Conservation (phyloP, 2,329 filamentous ascomycete species). For the Aspergillus tubingensis region DNA sequence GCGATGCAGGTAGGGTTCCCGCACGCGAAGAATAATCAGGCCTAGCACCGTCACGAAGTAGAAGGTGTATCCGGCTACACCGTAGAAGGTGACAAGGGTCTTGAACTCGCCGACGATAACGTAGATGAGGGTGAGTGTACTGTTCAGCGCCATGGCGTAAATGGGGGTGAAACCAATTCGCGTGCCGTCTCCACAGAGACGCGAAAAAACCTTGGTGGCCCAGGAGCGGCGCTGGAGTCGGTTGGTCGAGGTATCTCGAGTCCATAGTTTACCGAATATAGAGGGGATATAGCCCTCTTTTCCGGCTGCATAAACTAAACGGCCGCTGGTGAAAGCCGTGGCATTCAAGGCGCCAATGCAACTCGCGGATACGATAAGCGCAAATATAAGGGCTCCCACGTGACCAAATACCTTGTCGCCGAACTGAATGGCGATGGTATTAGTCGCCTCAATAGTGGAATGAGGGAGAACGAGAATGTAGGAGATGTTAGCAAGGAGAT, state of each 20-base stretch:
- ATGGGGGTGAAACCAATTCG: constrained; percentile 92
- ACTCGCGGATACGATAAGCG: constrained; percentile 83
- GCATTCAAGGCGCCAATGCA: constrained; percentile 96
- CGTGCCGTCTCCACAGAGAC: constrained; percentile 72
- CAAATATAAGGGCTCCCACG: constrained; percentile 77
- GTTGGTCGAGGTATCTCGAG: constrained; percentile 48
- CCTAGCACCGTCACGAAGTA: constrained; percentile 96
- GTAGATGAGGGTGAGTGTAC: constrained; percentile 71
- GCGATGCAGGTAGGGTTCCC: constrained; percentile 81
- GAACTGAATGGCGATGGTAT: constrained; percentile 95
- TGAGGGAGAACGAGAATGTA: constrained; percentile 93
- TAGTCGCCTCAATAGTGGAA: constrained; percentile 76
- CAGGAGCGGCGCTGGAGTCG: constrained; percentile 53
- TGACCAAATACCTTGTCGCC: constrained; percentile 86
- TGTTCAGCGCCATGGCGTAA: constrained; percentile 83
- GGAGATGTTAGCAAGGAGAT: constrained; percentile 85
- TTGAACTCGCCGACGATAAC: constrained; percentile 85
- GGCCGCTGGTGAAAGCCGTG: constrained; percentile 87
- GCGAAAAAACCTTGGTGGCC: constrained; percentile 60
- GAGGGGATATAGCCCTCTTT: constrained; percentile 91
- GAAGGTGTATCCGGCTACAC: constrained; percentile 94
- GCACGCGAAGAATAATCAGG: constrained; percentile 83
- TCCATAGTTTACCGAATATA: constrained; percentile 79
- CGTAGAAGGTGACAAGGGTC: constrained; percentile 94
- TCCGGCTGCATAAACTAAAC: constrained; percentile 88